Base-by-base conservation (phyloP, 202 grass and related monocot species). In the Panicum hallii region DNA sequence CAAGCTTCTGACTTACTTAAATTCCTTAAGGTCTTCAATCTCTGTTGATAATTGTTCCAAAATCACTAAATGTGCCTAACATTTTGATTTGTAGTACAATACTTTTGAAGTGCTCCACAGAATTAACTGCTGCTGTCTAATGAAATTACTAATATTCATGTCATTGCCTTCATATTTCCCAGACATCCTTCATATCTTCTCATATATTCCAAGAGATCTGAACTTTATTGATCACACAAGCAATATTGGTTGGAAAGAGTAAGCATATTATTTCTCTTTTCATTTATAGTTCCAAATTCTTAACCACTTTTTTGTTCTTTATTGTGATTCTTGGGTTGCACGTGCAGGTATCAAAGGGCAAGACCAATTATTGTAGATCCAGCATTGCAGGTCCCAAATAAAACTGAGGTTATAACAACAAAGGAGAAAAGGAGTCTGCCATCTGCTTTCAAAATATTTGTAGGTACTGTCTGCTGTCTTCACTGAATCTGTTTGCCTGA, bases 211-310 rank as follows among this genome's bases (percentile, higher is more conserved):
- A 80, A 91, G 89, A 64, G 90, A 91, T 80, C 85, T 91, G 73
- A 98, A 95, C 75, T 98, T 98, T 58, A 93, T 93, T 23, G 90
- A 95, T 57, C 95, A 98, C 82, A 98, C 87, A 42, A 95, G 95
- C 82, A 91, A 86, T 87, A 87, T 98, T 89, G 90, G 89, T 70
- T 91, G 89, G 95, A 95, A 84, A 75, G 95, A 98, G 93, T 90
- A 87, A 92, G 92, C 56, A 75, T 64, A 66, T 83, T 7, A 20
- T n/a, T 81, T 34, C 58, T 58, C 5, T 41, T 4, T 81, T 48
- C 38, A 44, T 77, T 46, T 78, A 53, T 71, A 5, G 53, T 55
- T 91, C 28, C 41, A 74, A 81, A 64, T 81, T 60, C 47, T 81
- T 63, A 80, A 40, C 41, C 54, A 36, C 12, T 16, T 83, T 63